Conservation (phyloP, 1,284 basidiomycete species). For the Serendipita sp. region DNA sequence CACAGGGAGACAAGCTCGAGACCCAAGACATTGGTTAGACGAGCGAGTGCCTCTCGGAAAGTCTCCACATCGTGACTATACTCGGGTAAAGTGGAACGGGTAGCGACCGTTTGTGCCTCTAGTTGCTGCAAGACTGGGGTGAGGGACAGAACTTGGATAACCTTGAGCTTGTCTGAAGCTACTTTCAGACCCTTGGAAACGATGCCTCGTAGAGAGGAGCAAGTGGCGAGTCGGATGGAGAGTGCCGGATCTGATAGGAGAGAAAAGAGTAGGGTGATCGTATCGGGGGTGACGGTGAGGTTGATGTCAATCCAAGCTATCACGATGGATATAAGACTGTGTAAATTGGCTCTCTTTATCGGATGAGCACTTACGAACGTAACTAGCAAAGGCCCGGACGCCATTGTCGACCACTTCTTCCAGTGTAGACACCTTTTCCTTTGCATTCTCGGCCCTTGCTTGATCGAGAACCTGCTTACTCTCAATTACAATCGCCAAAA, state of each 20-base stretch:
- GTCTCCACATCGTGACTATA: constrained; percentile 71
- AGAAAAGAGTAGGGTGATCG: constrained; percentile 74
- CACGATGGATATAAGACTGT: not conserved
- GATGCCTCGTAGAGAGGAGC: constrained; percentile 67
- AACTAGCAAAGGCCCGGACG: constrained; percentile 81
- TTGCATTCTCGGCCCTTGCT: constrained; percentile 30
- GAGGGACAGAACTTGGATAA: constrained; percentile 81
- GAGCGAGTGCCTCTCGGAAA: constrained; percentile 81
- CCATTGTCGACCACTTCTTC: constrained; percentile 75
- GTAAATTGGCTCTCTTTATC: too few species aligned
- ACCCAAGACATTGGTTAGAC: constrained; percentile 71
- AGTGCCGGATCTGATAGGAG: constrained; percentile 70
- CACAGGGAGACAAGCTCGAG: constrained; percentile 73
- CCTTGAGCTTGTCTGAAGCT: constrained; percentile 76
- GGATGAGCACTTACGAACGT: constrained; percentile 61
- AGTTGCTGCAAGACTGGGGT: constrained; percentile 67
- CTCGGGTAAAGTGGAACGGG: constrained; percentile 49
- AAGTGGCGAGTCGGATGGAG: constrained; percentile 72
- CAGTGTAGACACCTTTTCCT: constrained; percentile 24
- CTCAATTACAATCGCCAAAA: constrained; percentile 72
- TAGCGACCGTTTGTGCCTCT: constrained; percentile 59
- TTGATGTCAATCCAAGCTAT: constrained; percentile 97
- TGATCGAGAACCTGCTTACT: constrained; percentile 38
- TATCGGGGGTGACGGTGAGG: constrained; percentile 82
- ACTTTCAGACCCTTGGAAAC: constrained; percentile 89